A percentile compares a stretch with the other conserved stretches of the same genome.
These are phyloP conservation scores for Pleurotus djamor DNA, from an alignment of 768 basidiomycete species.

Conservation along the genomic window DNA sequence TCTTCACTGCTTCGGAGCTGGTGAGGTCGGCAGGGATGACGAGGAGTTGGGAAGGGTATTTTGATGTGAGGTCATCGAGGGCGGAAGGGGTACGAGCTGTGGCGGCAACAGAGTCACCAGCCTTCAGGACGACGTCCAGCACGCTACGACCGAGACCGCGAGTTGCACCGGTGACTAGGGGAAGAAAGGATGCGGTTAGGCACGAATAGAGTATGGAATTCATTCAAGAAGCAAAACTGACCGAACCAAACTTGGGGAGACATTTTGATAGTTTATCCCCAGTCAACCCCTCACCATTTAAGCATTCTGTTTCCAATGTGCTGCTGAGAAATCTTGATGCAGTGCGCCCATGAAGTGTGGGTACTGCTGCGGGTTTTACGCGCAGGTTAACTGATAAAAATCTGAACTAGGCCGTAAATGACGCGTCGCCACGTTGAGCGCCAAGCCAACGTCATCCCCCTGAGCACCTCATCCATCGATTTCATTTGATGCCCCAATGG, in stretches of 20 bases:
- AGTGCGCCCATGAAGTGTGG: too few species aligned
- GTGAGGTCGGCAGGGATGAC: constrained; percentile 34
- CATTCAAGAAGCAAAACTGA: background rate
- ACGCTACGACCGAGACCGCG: constrained; percentile 34
- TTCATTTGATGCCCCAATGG: too few species aligned
- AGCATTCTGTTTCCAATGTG: background rate
- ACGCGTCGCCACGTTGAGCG: too few species aligned
- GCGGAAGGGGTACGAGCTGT: constrained; percentile 30
- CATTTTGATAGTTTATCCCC: constrained; percentile 1
- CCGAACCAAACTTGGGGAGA: constrained; percentile 9
- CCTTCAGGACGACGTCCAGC: constrained; percentile 27
- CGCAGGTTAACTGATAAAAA: too few species aligned
- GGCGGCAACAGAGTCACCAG: constrained; percentile 37
- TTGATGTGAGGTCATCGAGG: constrained; percentile 23
- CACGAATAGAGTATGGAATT: background rate
- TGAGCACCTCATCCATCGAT: too few species aligned
- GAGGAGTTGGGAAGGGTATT: constrained; percentile 23
- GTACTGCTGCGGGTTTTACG: too few species aligned
- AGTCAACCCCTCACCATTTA: background rate
- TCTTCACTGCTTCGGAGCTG: constrained; percentile 21
- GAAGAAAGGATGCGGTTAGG: background rate
- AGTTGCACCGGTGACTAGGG: constrained; percentile 13
- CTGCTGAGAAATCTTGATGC: too few species aligned
- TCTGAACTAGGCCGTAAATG: too few species aligned
- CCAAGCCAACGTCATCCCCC: too few species aligned